Conservation (phyloP, 164 flowering plant genomes). For the Aristolochia californica region DNA sequence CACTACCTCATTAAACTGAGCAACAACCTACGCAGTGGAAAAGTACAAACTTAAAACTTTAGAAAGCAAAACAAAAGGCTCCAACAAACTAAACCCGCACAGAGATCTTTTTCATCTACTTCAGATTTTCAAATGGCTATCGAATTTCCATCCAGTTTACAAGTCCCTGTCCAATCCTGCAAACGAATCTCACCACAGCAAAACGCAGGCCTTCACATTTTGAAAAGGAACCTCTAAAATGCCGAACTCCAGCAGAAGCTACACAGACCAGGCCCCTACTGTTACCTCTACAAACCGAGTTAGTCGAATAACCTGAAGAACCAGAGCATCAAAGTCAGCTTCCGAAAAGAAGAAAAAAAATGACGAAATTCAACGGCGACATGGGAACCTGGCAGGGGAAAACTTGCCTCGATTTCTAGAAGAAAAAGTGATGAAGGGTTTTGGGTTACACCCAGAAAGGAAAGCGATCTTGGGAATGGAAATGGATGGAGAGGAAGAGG, state of each 20-base stretch:
- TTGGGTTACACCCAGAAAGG: neutral
- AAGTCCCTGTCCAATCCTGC: too few species aligned
- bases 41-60: neutral
- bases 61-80: too few species aligned
- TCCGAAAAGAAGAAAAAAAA: neutral
- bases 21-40: slow-evolving; percentile 45
- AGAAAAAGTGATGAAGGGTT: slow-evolving; percentile 5
- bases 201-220: slow-evolving; percentile 39
- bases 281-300: neutral
- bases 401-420: slow-evolving; percentile 8
- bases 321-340: neutral
- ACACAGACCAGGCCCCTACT: slow-evolving; percentile 9
- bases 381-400: too few species aligned
- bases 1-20: slow-evolving; percentile 85
- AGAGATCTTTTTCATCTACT: too few species aligned
- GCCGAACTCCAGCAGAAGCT: slow-evolving; percentile 29
- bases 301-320: slow-evolving; percentile 7
- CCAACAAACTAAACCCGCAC: too few species aligned
- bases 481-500: neutral
- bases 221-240: slow-evolving; percentile 32
- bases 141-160: too few species aligned
- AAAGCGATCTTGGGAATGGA: neutral
- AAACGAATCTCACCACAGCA: slow-evolving; percentile 34
- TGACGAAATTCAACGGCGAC: neutral
- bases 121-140: neutral